Conservation (phyloP, 441 rosid genomes). For the Corymbia calophylla region DNA sequence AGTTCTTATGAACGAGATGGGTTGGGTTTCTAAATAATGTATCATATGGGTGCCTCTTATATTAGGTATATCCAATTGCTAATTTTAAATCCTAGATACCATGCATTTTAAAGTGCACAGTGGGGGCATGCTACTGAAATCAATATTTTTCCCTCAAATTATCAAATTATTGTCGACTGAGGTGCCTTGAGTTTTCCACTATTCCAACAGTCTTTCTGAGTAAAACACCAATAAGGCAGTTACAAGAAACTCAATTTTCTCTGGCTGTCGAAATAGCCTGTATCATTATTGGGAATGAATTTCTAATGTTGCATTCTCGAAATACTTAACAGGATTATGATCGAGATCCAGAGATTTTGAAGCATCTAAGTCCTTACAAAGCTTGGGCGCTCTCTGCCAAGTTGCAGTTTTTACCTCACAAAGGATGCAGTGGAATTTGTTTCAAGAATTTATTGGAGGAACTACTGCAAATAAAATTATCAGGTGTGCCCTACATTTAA, state of each 20-base stretch:
- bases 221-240: background rate
- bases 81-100: background rate
- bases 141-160: background rate
- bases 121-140: background rate
- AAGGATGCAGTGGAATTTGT: slow-evolving; percentile 13
- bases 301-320: background rate
- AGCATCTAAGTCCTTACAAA: slow-evolving; percentile 32
- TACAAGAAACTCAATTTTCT: background rate
- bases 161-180: background rate
- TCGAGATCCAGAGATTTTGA: slow-evolving; percentile 60
- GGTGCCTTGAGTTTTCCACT: background rate
- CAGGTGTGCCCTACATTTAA: background rate
- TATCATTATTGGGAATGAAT: background rate
- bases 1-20: background rate
- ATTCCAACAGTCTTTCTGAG: background rate
- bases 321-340: slow-evolving; percentile 53
- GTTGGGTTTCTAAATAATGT: background rate
- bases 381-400: slow-evolving; percentile 58
- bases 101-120: background rate
- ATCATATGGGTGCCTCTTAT: background rate
- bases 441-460: slow-evolving; percentile 33
- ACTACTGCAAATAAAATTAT: slow-evolving; percentile 6
- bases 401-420: slow-evolving; percentile 35
- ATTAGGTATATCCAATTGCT: background rate
- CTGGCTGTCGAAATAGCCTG: background rate